phyloP scores from a whole-genome alignment of 106 monocot genomes.

The Alisma plantagoaquatica region DNA sequence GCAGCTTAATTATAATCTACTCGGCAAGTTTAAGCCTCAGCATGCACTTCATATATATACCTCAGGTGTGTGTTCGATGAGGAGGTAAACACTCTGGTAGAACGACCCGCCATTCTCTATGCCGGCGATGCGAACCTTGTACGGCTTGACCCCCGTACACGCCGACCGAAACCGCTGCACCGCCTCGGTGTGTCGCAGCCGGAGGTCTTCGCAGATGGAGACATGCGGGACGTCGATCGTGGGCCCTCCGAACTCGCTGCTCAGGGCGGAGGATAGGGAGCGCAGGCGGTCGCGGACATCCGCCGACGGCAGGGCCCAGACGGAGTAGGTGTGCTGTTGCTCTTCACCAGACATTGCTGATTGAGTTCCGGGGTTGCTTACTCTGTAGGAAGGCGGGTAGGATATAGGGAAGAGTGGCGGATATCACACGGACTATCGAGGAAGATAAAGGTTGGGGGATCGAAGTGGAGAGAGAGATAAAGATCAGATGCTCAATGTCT shows the following conservation, averaged over 20 bases:
- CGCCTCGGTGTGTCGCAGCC: slow-evolving; percentile 32
- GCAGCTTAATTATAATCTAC: not conserved
- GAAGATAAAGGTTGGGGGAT: too few species aligned
- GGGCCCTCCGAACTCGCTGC: slow-evolving; percentile 62
- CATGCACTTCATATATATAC: not conserved
- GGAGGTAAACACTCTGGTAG: slow-evolving; percentile 85
- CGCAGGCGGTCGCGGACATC: slow-evolving; percentile 38
- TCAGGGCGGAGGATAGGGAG: slow-evolving; percentile 46
- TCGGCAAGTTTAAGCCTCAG: not conserved
- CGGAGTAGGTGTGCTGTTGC: slow-evolving; percentile 43
- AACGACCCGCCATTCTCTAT: slow-evolving; percentile 50
- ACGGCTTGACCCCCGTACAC: slow-evolving; percentile 28
- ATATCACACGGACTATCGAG: too few species aligned
- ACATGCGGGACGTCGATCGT: slow-evolving; percentile 77
- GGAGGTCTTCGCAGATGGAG: slow-evolving; percentile 63
- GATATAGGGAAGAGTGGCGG: too few species aligned
- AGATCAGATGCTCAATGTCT: too few species aligned
- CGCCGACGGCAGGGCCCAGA: slow-evolving; percentile 73
- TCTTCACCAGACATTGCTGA: too few species aligned
- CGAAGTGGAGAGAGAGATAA: too few species aligned
- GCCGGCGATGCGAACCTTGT: slow-evolving; percentile 32
- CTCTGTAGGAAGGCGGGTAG: too few species aligned
- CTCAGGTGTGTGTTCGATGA: slow-evolving; percentile 43
- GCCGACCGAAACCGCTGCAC: slow-evolving; percentile 35
- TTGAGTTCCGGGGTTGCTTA: too few species aligned